phyloP scores from a whole-genome alignment of 2,329 filamentous ascomycete species.

The Aspergillus candidus region DNA sequence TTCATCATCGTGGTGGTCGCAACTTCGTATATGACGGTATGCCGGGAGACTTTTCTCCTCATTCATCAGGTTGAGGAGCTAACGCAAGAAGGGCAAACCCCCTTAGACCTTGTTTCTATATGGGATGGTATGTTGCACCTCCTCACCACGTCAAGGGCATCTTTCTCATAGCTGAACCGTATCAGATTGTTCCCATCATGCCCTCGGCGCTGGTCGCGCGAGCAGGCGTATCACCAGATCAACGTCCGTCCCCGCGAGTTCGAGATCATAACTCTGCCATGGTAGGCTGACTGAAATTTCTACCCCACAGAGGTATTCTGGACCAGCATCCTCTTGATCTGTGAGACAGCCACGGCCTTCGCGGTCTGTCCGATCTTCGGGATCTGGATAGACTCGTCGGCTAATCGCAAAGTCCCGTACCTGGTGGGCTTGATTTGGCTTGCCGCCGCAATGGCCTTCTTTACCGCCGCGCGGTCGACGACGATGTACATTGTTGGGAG shows the following conservation, averaged over 20 bases:
- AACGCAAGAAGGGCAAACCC: too few species aligned
- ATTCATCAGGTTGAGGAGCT: too few species aligned
- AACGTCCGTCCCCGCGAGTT: conserved; percentile 1
- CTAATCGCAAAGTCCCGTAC: conserved; percentile 50
- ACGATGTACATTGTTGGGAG: conserved; percentile 46
- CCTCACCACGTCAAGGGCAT: neutral
- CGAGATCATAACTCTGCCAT: neutral
- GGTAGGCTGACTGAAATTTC: neutral
- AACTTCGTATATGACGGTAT: neutral
- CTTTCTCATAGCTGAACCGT: neutral
- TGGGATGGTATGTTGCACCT: conserved; percentile 1
- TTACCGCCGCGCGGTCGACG: conserved; percentile 47
- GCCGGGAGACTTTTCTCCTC: neutral
- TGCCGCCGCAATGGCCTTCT: conserved; percentile 47
- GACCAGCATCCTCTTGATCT: conserved; percentile 15
- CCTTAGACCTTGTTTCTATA: conserved; percentile 3
- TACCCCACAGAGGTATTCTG: conserved; percentile 5
- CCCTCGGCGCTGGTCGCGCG: conserved; percentile 2
- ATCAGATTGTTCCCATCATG: conserved; percentile 7
- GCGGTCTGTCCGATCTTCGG: conserved; percentile 14
- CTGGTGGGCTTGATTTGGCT: conserved; percentile 49
- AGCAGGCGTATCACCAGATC: neutral
- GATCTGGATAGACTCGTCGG: conserved; percentile 10
- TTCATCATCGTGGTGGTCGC: neutral
- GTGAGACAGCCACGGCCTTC: conserved; percentile 13